Base-by-base conservation (phyloP, 2,329 filamentous ascomycete genomes). In the Fusarium burgessii region DNA sequence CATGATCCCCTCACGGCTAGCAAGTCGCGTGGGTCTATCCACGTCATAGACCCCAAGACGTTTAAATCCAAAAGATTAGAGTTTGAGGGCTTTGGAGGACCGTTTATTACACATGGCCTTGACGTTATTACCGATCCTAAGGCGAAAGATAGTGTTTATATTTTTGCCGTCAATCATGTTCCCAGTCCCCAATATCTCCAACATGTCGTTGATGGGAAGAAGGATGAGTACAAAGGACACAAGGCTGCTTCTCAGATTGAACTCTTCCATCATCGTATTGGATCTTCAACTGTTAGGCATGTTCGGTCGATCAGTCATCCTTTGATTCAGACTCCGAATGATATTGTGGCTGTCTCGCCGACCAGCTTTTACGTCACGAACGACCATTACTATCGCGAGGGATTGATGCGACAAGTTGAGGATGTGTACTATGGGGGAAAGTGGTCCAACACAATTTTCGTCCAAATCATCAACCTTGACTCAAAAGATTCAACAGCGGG, bases 71-170 rank as follows among this genome's bases (percentile, higher is more conserved):
- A 52, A 12, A 52, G 58, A 25, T 80, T 91, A 6, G 67, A 73
- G 0, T 82, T 90, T 18, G 79, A 84, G 10, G 83, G 85, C 57
- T 91, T 90, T 67, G 63, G 83, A 3, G 82, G 82, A 0, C 82
- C 87, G 0, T 89, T 90, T 52, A 74, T 86, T 9, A 89, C 89
- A 0, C 89, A 91, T 68, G 89, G 89, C 3, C 88, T 91, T 66
- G 88, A 89, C 62, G 81, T 91, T 10, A 82, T 89, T n/a, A 76
- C 81, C 6, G 87, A 90, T 66, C 84, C 83, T 0, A 72, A 82
- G 4, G 72, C 35, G 0, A 73, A 5, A 49, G 58, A 49, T 38
- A 79, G 86, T 0, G 85, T 91, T 9, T 91, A 89, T 70, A 86
- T 91, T 47, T 88, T 88, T 58, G 88, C 86, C 0, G 77, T 91